Percentiles rank a stretch among this genome's conserved stretches.
phyloP scores from a whole-genome alignment of 108 stramenopile genomes.

The Cyclostephanos tholiformis region DNA sequence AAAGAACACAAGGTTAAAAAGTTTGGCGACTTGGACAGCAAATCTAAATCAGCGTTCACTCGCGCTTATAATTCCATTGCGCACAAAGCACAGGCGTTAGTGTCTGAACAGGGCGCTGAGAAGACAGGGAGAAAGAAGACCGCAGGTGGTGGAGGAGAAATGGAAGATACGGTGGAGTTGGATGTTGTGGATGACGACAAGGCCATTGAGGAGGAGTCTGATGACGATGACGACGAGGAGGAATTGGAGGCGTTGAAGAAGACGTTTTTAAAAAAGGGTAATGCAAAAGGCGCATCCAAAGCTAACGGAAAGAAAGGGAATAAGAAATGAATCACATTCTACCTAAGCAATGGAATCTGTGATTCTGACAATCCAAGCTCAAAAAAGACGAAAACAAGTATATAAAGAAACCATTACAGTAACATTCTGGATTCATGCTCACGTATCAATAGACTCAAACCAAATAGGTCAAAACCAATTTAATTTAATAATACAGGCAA shows the following conservation, averaged over 20 bases:
- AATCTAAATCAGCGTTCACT: constrained; percentile 86
- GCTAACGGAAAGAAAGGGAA: constrained; percentile 34
- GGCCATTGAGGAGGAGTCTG: constrained; percentile 42
- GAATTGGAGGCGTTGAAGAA: constrained; percentile 33
- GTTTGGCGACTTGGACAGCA: constrained; percentile 79
- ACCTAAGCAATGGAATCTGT: no score
- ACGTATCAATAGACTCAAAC: no score
- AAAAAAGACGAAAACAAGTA: no score
- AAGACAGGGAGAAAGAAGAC: constrained; percentile 42
- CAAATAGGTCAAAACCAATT: no score
- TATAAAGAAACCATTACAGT: no score
- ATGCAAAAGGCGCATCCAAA: neutral
- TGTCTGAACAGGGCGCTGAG: constrained; percentile 69
- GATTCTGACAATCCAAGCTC: no score
- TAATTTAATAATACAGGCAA: no score
- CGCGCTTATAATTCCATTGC: constrained; percentile 75
- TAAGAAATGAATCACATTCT: constrained; percentile 31
- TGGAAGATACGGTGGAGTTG: constrained; percentile 35
- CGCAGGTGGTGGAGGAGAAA: constrained; percentile 20
- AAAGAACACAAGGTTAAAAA: constrained; percentile 37
- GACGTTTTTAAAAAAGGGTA: constrained; percentile 34
- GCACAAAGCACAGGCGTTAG: constrained; percentile 86
- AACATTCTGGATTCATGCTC: no score
- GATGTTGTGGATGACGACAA: constrained; percentile 56
- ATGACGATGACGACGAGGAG: constrained; percentile 52